Conservation (phyloP, 495 filamentous ascomycete genomes). For the Penicillium egyptiacum region DNA sequence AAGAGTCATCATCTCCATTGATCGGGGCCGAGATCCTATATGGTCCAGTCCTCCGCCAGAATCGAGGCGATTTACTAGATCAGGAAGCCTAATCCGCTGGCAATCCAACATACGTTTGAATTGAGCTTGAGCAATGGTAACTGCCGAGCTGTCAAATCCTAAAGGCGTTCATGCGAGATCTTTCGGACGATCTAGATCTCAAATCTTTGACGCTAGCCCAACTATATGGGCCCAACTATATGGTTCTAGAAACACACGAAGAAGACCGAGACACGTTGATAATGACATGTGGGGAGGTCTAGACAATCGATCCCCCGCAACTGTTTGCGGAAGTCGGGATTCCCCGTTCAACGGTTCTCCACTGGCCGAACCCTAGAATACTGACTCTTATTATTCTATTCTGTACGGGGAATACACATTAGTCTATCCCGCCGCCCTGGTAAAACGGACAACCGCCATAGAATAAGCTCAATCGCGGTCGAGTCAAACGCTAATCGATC, state of each 20-base stretch:
- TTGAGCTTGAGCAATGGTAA: background rate
- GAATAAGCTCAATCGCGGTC: background rate
- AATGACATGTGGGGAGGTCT: conserved; percentile 1
- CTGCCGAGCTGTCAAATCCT: background rate
- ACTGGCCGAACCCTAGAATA: background rate
- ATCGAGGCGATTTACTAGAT: too few species aligned
- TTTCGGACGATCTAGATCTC: too few species aligned
- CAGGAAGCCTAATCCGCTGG: too few species aligned
- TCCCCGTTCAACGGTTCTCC: conserved; percentile 5
- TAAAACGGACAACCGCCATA: background rate
- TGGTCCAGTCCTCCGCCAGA: too few species aligned
- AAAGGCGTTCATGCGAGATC: background rate
- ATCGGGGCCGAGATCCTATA: background rate
- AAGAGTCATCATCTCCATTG: background rate
- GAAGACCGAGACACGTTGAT: conserved; percentile 3
- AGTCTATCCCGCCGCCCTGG: background rate
- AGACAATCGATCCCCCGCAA: conserved; percentile 2
- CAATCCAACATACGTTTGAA: too few species aligned
- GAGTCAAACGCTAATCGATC: conserved; percentile 16
- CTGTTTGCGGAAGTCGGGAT: conserved; percentile 16
- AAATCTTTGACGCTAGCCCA: background rate
- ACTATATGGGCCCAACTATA: too few species aligned
- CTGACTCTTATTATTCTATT: conserved; percentile 22
- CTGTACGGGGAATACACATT: background rate
- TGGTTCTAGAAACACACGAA: background rate